Conservation (phyloP, 2,329 filamentous ascomycete genomes). For the Arthrobotrys musiformis region DNA sequence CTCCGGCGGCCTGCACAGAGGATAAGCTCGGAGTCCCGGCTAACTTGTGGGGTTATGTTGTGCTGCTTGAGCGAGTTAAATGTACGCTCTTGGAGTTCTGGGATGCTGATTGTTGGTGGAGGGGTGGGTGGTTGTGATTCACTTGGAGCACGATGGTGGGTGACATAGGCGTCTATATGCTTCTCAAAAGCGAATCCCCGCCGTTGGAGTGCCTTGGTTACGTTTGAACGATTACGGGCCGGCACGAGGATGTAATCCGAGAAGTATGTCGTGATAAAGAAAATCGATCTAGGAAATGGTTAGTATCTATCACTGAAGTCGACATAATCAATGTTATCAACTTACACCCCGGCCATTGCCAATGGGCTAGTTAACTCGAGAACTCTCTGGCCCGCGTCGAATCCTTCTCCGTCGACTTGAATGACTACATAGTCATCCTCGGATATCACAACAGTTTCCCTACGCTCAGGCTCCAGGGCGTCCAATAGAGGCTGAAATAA, state of each 20-base stretch:
- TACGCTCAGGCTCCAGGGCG: conserved; percentile 67
- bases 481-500: conserved; percentile 79
- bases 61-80: conserved; percentile 84
- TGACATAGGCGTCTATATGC: conserved; percentile 74
- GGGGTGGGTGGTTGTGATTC: conserved; percentile 68
- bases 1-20: conserved; percentile 58
- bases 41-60: conserved; percentile 77
- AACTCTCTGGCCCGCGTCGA: conserved; percentile 90
- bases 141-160: conserved; percentile 63
- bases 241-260: conserved; percentile 96
- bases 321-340: not conserved
- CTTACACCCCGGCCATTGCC: conserved; percentile 85
- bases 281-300: conserved; percentile 74
- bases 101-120: conserved; percentile 79
- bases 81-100: conserved; percentile 82
- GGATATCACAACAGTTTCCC: conserved; percentile 75
- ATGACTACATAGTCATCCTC: conserved; percentile 87
- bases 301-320: not conserved
- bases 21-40: conserved; percentile 56
- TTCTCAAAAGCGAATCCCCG: conserved; percentile 87
- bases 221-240: conserved; percentile 75
- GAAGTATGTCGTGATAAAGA: conserved; percentile 99
- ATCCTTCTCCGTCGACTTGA: conserved; percentile 86
- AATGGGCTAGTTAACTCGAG: conserved; percentile 90
- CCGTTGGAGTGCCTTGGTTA: conserved; percentile 79